Evolutionary conservation across 2,329 filamentous ascomycete species (phyloP).

Genomic region (Pseudocercospora fuligena): DNA sequence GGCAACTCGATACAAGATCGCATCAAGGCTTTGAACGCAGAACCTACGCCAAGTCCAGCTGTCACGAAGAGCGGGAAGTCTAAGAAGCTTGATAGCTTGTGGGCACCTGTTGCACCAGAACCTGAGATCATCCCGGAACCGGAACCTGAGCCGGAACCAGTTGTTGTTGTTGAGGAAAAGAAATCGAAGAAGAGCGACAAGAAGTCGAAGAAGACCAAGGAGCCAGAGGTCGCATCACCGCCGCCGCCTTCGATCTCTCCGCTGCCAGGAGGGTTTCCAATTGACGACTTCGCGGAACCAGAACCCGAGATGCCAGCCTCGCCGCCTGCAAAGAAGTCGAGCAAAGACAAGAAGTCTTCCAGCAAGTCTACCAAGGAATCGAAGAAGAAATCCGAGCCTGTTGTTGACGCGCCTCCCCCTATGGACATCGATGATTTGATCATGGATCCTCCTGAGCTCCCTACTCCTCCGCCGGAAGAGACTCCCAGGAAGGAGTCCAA

Average conservation of each 20-base stretch:
- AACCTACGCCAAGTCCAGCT: constrained; percentile 44
- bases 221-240: constrained; percentile 27
- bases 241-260: constrained; percentile 39
- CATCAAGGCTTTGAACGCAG: constrained; percentile 53
- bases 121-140: constrained; percentile 29
- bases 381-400: constrained; percentile 34
- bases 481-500: constrained; percentile 56
- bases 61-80: constrained; percentile 37
- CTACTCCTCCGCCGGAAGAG: constrained; percentile 56
- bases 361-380: constrained; percentile 27
- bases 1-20: constrained; percentile 57
- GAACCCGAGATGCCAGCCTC: constrained; percentile 29
- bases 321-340: constrained; percentile 29
- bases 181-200: constrained; percentile 32
- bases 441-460: constrained; percentile 44
- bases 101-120: constrained; percentile 31
- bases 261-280: constrained; percentile 53
- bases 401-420: constrained; percentile 10
- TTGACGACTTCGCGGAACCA: constrained; percentile 46
- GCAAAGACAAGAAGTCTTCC: constrained; percentile 33
- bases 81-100: constrained; percentile 25
- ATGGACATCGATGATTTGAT: constrained; percentile 34
- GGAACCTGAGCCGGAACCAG: constrained; percentile 38
- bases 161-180: constrained; percentile 34
- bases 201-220: constrained; percentile 30